Conservation (phyloP, 2,329 filamentous ascomycete genomes). For the Fusarium protoensiforme region DNA sequence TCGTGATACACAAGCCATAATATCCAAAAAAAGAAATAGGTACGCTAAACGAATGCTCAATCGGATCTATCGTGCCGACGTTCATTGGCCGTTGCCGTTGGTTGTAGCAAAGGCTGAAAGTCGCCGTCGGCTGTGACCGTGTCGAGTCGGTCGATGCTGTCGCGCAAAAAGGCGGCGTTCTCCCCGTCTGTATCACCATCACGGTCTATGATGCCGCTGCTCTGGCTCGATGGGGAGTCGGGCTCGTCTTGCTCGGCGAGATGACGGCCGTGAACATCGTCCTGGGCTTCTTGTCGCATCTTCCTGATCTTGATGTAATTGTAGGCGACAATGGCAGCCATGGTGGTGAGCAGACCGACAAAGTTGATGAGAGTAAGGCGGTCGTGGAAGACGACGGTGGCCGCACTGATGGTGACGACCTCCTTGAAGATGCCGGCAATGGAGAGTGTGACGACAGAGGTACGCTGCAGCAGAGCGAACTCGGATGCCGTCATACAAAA, state of each 20-base stretch:
- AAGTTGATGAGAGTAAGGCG: conserved; percentile 88
- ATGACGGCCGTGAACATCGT: conserved; percentile 58
- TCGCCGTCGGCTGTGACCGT: conserved; percentile 53
- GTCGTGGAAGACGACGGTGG: conserved; percentile 89
- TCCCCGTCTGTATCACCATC: conserved; percentile 59
- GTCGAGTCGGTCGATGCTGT: conserved; percentile 50
- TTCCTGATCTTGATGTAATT: conserved; percentile 94
- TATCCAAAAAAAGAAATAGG: conserved; percentile 24
- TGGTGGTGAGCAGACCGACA: conserved; percentile 86
- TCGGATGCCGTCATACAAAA: conserved; percentile 98
- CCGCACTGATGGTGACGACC: conserved; percentile 93
- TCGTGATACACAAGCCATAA: conserved; percentile 26
- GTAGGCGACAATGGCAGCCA: conserved; percentile 86
- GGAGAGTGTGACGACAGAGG: conserved; percentile 93
- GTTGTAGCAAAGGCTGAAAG: conserved; percentile 29
- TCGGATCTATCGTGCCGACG: conserved; percentile 22
- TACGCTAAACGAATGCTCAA: conserved; percentile 23
- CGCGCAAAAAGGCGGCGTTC: conserved; percentile 56
- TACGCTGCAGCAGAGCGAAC: conserved; percentile 94
- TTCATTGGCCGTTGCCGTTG: conserved; percentile 25
- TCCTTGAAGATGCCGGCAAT: conserved; percentile 99
- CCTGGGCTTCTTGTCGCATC: conserved; percentile 82
- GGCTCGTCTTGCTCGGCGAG: conserved; percentile 45
- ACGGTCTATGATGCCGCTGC: conserved; percentile 55
- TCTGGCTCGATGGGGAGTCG: conserved; percentile 50